Evolutionary conservation across 257 asterid species (phyloP), one percentile per base, ranked within the genome.

Genomic region (Nicotiana sylvestris): DNA sequence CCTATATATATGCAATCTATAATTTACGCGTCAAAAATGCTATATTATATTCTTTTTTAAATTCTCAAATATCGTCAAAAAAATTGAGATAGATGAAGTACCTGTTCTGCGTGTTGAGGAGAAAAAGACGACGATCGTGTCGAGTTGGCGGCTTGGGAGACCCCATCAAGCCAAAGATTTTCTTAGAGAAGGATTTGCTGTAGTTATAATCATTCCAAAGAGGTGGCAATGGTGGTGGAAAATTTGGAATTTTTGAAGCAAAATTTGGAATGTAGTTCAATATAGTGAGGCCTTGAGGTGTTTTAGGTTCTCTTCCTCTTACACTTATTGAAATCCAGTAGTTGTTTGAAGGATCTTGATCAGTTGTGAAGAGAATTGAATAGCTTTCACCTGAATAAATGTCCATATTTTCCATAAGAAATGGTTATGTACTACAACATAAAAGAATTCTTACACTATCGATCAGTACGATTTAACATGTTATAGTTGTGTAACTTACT

Each of bases 301-400:
- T 95, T 11, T 85, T 85, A 49, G 98, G 98, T 81, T 88, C 83
- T 77, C 98, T 85, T 33, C 94, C 98, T 86, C 97, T 77, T 6
- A 93, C 98, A 76, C 76, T 81, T 0, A 83, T 4, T 25, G 98
- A 91, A 43, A 91, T 83, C 94, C 93, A 95, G 37, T 95, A 93
- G 80, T 93, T 93, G 16, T 85, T 80, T 60, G 89, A 55, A 35
- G 94, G 93, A 77, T 90, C 33, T 82, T 92, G 94, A 66, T 91
- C 86, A 2, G 97, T 89, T 12, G 88, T 91, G 85, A 93, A 87
- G 4, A 95, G 88, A 49, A 91, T 83, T 7, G 97, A 95, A 29
- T 95, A 95, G 87, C 94, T 91, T 83, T 93, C 96, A 12, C 98
- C 98, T 0, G 97, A 92, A 89, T 95, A 89, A 30, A 95, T 89